Evolutionary conservation across 768 basidiomycete species (phyloP).

Genomic region (Tephrocybe sp.): DNA sequence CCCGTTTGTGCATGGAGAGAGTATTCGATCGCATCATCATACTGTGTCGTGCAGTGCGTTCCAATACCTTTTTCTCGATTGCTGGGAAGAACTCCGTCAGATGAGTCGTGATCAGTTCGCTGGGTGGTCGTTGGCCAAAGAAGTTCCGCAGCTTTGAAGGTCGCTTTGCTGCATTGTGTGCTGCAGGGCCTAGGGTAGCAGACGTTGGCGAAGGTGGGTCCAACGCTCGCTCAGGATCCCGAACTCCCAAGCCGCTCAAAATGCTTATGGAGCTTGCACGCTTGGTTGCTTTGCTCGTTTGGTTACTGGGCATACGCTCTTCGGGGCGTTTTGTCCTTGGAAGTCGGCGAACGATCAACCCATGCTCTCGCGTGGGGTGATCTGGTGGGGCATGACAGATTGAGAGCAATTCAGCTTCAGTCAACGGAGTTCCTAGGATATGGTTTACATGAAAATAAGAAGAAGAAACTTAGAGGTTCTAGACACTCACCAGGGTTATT

Average conservation of each 20-base stretch:
- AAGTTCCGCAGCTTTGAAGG: conserved; percentile 88
- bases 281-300: conserved; percentile 61
- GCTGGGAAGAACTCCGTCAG: conserved; percentile 94
- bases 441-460: conserved; percentile 4
- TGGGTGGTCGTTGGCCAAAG: conserved; percentile 96
- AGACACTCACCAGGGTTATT: conserved; percentile 49
- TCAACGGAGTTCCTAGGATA: conserved; percentile 65
- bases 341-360: conserved; percentile 70
- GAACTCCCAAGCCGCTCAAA: conserved; percentile 89
- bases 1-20: conserved; percentile 35
- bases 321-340: conserved; percentile 41
- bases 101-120: conserved; percentile 94
- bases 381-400: conserved; percentile 83
- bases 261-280: conserved; percentile 95
- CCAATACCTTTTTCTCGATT: conserved; percentile 87
- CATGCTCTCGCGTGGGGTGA: conserved; percentile 77
- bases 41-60: conserved; percentile 86
- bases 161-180: conserved; percentile 40
- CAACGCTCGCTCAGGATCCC: conserved; percentile 68
- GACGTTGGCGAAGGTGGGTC: conserved; percentile 58
- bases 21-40: conserved; percentile 65
- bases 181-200: conserved; percentile 30
- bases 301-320: conserved; percentile 33
- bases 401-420: conserved; percentile 75
- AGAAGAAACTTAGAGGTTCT: neutral